A percentile compares a stretch with the other conserved stretches of the same genome.
These are phyloP conservation scores for Penicillium sp. DNA, from an alignment of 2,329 filamentous ascomycete species.

Conservation along the genomic window DNA sequence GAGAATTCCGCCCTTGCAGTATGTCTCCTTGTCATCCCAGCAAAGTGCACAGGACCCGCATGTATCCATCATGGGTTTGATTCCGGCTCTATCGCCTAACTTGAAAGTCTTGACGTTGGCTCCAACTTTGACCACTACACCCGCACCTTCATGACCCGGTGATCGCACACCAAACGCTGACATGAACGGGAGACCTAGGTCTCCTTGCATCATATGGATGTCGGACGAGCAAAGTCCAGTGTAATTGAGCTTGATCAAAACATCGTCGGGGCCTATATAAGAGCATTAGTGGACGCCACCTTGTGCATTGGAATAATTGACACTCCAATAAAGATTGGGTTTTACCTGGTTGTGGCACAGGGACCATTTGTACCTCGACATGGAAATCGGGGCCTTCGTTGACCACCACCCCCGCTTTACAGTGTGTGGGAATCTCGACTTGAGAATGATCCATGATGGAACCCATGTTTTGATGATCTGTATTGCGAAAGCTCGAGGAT, in stretches of 20 bases:
- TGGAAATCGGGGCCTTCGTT: constrained; percentile 53
- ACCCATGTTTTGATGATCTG: constrained; percentile 6
- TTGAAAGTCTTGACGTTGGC: constrained; percentile 54
- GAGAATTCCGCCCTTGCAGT: constrained; percentile 33
- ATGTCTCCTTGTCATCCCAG: constrained; percentile 55
- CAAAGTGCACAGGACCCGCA: constrained; percentile 54
- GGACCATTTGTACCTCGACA: constrained; percentile 50
- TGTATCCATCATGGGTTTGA: constrained; percentile 54
- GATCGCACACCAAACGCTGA: constrained; percentile 46
- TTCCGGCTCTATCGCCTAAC: constrained; percentile 54
- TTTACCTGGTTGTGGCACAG: constrained; percentile 51
- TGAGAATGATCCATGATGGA: constrained; percentile 5
- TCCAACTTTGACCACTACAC: constrained; percentile 58
- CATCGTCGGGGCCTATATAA: constrained; percentile 51
- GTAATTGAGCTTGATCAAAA: constrained; percentile 58
- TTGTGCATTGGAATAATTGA: no score
- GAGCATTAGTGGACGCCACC: neutral
- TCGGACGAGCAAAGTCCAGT: constrained; percentile 61
- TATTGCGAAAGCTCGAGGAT: neutral
- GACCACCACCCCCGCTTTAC: constrained; percentile 53
- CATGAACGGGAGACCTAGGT: constrained; percentile 53
- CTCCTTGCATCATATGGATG: constrained; percentile 58
- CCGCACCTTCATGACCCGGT: constrained; percentile 58
- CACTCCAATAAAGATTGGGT: neutral
- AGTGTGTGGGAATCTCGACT: constrained; percentile 46